Evolutionary conservation across 495 filamentous ascomycete species (phyloP).

Genomic region (Hypoxylon cercidicola): DNA sequence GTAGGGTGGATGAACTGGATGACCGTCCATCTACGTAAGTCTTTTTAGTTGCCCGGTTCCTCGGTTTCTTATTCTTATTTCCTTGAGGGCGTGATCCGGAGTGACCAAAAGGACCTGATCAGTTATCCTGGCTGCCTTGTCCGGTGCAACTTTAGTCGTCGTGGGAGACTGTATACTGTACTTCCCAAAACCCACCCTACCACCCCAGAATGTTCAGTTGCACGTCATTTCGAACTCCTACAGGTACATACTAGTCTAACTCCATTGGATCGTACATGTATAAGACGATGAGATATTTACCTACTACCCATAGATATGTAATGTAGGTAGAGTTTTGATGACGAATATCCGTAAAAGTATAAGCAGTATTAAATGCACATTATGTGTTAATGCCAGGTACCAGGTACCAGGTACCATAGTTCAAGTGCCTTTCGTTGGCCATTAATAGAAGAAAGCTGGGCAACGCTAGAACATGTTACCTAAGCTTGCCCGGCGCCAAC

Average conservation of each 20-base stretch:
- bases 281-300: conserved; percentile 15
- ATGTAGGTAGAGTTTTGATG: conserved; percentile 23
- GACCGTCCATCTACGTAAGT: conserved; percentile 18
- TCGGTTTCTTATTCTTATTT: neutral
- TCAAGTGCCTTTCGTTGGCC: neutral
- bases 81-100: neutral
- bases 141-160: neutral
- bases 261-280: conserved; percentile 16
- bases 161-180: neutral
- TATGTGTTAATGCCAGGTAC: too few relatives aligned
- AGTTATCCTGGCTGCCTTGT: conserved; percentile 4
- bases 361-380: neutral
- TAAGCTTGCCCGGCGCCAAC: conserved; percentile 24
- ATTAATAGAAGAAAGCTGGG: too few relatives aligned
- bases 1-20: conserved; percentile 5
- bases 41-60: conserved; percentile 7
- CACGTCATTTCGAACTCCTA: conserved; percentile 15
- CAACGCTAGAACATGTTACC: too few relatives aligned
- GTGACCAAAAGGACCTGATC: conserved; percentile 8
- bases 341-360: conserved; percentile 13
- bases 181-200: conserved; percentile 11
- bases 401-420: neutral
- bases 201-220: conserved; percentile 1
- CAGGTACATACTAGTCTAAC: conserved; percentile 10
- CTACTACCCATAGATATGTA: too few relatives aligned